Evolutionary conservation across 139 green algal species (phyloP).

Genomic region (Tetradesmus lagerheimii): DNA sequence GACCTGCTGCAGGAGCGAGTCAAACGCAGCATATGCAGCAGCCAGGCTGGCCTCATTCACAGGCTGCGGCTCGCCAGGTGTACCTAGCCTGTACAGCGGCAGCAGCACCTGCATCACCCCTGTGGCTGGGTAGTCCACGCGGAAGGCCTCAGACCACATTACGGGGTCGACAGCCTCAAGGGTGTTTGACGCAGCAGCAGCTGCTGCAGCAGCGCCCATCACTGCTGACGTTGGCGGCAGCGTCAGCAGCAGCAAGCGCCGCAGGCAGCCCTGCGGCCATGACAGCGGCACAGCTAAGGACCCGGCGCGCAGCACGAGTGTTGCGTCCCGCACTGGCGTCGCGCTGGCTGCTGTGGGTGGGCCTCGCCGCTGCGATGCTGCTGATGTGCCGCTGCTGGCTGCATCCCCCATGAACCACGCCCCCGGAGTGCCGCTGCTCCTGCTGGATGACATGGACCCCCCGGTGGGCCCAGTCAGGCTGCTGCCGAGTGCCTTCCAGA

Average conservation of each 20-base stretch:
- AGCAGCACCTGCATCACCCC: slow-evolving; percentile 46
- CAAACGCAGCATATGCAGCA: slow-evolving; percentile 24
- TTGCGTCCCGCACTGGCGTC: slow-evolving; percentile 3
- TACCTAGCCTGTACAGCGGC: slow-evolving; percentile 37
- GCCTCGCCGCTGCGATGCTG: not conserved
- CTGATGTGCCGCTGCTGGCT: not conserved
- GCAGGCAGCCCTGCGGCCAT: slow-evolving; percentile 16
- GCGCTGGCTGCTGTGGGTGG: not conserved
- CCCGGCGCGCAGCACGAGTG: slow-evolving; percentile 53
- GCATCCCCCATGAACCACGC: slow-evolving; percentile 1
- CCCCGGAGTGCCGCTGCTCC: not conserved
- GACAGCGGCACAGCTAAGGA: slow-evolving; percentile 50
- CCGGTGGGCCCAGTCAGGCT: not conserved
- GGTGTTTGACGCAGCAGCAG: not conserved
- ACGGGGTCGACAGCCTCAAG: slow-evolving; percentile 22
- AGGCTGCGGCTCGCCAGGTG: not conserved
- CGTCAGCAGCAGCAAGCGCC: slow-evolving; percentile 19
- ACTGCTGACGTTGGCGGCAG: slow-evolving; percentile 15
- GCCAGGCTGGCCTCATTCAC: not conserved
- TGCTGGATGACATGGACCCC: not conserved
- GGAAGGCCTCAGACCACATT: slow-evolving; percentile 44
- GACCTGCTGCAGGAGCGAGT: not conserved
- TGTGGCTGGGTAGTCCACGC: slow-evolving; percentile 34
- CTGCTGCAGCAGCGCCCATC: not conserved
- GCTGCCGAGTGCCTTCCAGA: slow-evolving; percentile 44